phyloP scores from a whole-genome alignment of 1,284 basidiomycete species.

The Apiotrichum montevideense region DNA sequence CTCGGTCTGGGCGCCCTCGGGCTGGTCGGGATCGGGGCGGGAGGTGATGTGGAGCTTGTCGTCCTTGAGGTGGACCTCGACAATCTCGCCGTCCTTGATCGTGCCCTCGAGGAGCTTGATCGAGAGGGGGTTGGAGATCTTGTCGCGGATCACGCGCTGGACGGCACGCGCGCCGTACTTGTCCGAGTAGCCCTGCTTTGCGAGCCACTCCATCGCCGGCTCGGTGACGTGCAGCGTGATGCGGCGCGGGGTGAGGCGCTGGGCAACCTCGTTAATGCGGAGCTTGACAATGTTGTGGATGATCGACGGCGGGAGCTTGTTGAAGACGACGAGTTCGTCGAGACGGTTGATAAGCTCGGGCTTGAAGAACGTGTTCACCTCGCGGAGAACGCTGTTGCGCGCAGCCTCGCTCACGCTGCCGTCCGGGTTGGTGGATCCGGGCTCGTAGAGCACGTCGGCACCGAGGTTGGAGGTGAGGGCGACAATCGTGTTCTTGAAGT shows the following conservation, averaged over 20 bases:
- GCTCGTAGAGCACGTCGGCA: constrained; percentile 63
- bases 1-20: neutral
- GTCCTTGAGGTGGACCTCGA: constrained; percentile 53
- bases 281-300: constrained; percentile 73
- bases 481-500: constrained; percentile 71
- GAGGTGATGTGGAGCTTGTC: constrained; percentile 35
- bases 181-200: constrained; percentile 72
- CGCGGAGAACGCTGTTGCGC: constrained; percentile 63
- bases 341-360: constrained; percentile 86
- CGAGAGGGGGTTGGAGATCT: constrained; percentile 71
- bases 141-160: constrained; percentile 67
- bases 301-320: constrained; percentile 68
- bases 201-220: constrained; percentile 65
- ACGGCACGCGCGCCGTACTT: constrained; percentile 80
- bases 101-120: constrained; percentile 67
- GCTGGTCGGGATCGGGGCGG: constrained; percentile 14
- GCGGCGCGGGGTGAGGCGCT: constrained; percentile 58
- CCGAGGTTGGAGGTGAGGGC: constrained; percentile 93
- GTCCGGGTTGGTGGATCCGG: constrained; percentile 58
- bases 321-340: constrained; percentile 82
- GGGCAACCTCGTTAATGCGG: constrained; percentile 66
- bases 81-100: constrained; percentile 65
- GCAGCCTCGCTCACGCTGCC: constrained; percentile 64
- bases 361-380: constrained; percentile 72
- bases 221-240: constrained; percentile 68